Evolutionary conservation across 371 early-diverging fungal species (phyloP), one percentile per base, ranked within the genome.

Genomic region (Cladochytrium tenue): DNA sequence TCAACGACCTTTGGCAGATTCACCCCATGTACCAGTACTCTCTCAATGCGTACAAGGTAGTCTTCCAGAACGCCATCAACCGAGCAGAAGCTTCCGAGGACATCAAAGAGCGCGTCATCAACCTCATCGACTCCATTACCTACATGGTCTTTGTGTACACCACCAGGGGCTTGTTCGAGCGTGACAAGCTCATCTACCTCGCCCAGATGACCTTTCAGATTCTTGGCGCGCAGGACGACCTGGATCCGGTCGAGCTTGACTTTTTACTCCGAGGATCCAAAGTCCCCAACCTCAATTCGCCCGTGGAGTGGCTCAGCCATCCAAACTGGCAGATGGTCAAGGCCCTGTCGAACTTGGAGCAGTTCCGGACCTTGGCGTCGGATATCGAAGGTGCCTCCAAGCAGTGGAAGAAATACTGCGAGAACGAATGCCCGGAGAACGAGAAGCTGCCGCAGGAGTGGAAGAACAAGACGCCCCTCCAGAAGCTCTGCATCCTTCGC

Each of bases 371-470:
- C 0, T 69, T 87, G 35, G 74, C 83, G 5, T 82, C 81, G 33
- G 87, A 87, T 60, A 85, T 87, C 56, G 87, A 87, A 66, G 83
- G 84, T 7, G 76, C 81, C 1, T 68, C 83, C 13, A 87, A 87
- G 67, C 85, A 84, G 60, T 87, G 87, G 87, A 82, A 83, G 59
- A 87, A 87, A 71, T 87, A 84, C 66, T 87, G 85, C 68, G 87
- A 87, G 66, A 71, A 78, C 58, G 87, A 87, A 64, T 75, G 73
- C 43, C 87, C 87, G 2, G 87, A 87, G 63, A 86, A 75, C 58
- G 87, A 87, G 66, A 87, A 87, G 70, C 73, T 87, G 36, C 87
- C 87, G 2, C 84, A 84, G 62, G 87, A 87, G 62, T 87, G 87
- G 87, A 87, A 87, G 73, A 86, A 83, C 74, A 87, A 85, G 75